Evolutionary conservation across 495 filamentous ascomycete genomes (phyloP), one percentile per base, ranked within the genome.

Genomic region (Hypoxylon trugodes): DNA sequence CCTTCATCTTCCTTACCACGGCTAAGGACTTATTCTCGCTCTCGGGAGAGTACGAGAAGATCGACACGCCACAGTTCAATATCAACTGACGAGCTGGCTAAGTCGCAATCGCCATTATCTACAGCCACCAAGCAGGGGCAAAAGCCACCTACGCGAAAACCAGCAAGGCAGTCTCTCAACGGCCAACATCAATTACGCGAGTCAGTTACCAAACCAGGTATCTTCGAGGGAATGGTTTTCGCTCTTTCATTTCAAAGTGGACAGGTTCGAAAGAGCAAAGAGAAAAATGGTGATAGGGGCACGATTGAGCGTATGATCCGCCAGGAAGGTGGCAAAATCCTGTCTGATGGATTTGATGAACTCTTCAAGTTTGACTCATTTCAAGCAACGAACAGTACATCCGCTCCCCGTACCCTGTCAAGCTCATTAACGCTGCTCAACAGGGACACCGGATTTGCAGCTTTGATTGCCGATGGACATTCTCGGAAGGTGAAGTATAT

Each of bases 401-500:
- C 71, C 1, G 16, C 61, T 4, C 18, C 65, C 7, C 52, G 50
- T 16, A 48, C 48, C 19, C 49, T 61, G 38, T 61, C 63, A 13
- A 73, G 51, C 42, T 66, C 61, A n/a, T 49, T 73, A 21, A 66
- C 49, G 7, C 56, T 73, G 6, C 38, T 54, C 46, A 62, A 72
- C 24, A 61, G 72, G 33, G 70, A 72, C 5, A 69, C 73, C 10
- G 91, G 92, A 3, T 98, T 98, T 73, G 83, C 87, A 0, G 91
- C 89, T 18, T 77, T 98, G 13, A 92, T 98, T 59, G 88, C 95
- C 0, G 90, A 97, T 72, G 84, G 84, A 22, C 88, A 97, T 73
- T 96, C 89, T 9, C 87, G 95, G n/a, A 89, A 90, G 52, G 85
- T 87, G 30, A 98, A 98, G 63, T 97, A 95, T 74, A 89, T 98